Evolutionary conservation across 306 rosid genomes (phyloP), one percentile per base, ranked within the genome.

Genomic region (Sicyos baderoa): DNA sequence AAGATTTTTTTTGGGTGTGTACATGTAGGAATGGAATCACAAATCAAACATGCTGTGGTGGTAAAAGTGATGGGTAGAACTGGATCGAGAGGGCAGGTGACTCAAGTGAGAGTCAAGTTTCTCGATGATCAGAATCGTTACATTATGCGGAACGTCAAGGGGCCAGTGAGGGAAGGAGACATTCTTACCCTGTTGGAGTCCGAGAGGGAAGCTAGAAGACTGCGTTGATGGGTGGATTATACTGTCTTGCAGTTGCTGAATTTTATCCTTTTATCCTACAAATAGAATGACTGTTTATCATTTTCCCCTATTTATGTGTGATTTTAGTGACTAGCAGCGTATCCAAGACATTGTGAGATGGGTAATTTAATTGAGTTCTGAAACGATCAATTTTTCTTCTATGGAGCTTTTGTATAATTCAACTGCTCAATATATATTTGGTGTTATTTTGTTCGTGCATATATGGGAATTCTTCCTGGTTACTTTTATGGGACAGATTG

Each of bases 81-180:
- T 4, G 75, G 75, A 42, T 72, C 75, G 7, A 72, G 75, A 45
- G 75, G 75, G n/a, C 75, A 72, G 17, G 75, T 72, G 17, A 72
- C 75, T 44, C 75, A 72, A n/a, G 75, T 72, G 17, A 72, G 75
- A 72, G 75, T 72, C 27, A 72, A 72, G 68, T 72, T 72, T 56
- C 75, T 72, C 2, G 75, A 72, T 25, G 75, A 72, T 56, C 75
- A 72, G 19, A 72, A 72, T 56, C 75, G 75, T 44, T 72, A 72
- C 68, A 72, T 72, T 9, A 72, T 72, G 75, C 44, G 75, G 54
- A 72, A 72, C 25, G 75, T 72, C 7, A 72, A 72, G 75, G 75
- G 75, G 23, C 75, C 75, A 44, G 75, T 72, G 44, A 72, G 75
- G 75, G 75, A 72, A 72, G 75, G 75, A 15, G 75, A 72, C 8